These are phyloP conservation scores for Teunomyces aglyptinius DNA, from an alignment of 805 yeast species.

Conservation along the genomic window DNA sequence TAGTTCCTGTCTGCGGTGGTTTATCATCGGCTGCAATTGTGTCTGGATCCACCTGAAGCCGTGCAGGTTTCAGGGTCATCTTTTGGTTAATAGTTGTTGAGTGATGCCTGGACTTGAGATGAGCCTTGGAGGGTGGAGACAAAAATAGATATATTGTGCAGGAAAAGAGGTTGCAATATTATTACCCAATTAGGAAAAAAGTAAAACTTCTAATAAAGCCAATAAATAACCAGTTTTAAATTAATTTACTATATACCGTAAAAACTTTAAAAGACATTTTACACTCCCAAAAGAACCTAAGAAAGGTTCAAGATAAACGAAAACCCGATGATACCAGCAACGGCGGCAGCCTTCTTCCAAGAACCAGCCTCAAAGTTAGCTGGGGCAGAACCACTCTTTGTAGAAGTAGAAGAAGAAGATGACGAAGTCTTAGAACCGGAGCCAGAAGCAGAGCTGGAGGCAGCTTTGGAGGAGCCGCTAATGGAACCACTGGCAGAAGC, in stretches of 20 bases:
- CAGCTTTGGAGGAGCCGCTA: conserved; percentile 5
- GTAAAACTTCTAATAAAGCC: neutral
- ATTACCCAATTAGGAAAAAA: neutral
- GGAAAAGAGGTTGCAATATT: neutral
- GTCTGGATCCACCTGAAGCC: conserved; percentile 69
- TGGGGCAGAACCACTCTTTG: conserved; percentile 17
- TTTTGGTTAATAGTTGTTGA: neutral
- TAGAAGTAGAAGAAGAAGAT: conserved; percentile 10
- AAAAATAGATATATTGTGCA: neutral
- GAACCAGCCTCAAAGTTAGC: conserved; percentile 20
- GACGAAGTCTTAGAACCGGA: conserved; percentile 11
- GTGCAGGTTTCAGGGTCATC: conserved; percentile 46
- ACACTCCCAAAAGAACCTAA: neutral
- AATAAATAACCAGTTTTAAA: neutral
- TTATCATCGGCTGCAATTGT: conserved; percentile 53
- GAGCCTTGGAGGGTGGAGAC: neutral
- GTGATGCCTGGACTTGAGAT: neutral
- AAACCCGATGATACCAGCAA: conserved; percentile 36
- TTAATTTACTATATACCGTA: conserved; percentile 1
- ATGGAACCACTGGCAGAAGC: neutral
- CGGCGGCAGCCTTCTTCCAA: conserved; percentile 38
- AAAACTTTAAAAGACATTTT: neutral
- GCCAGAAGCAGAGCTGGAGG: conserved; percentile 8
- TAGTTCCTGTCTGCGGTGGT: conserved; percentile 79
- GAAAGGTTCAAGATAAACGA: conserved; percentile 31